phyloP scores from a whole-genome alignment of 495 filamentous ascomycete genomes.

The Xylaria cubensis region DNA sequence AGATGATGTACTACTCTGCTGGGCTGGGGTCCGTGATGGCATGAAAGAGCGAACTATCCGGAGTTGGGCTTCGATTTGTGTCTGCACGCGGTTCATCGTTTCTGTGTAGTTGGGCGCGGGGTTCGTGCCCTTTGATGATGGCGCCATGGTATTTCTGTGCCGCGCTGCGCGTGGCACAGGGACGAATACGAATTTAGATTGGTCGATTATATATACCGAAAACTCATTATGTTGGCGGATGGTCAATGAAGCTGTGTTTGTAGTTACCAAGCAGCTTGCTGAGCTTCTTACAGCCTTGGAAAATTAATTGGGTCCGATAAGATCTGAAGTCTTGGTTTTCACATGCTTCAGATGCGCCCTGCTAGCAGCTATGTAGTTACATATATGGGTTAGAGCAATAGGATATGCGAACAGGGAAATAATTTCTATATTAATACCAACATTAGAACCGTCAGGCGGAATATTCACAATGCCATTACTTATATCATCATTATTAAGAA shows the following conservation, averaged over 20 bases:
- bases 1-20: constrained; percentile 16
- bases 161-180: not conserved
- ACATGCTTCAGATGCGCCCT: not conserved
- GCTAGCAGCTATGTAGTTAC: not conserved
- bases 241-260: not conserved
- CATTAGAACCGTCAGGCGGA: too few relatives aligned
- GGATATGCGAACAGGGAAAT: too few relatives aligned
- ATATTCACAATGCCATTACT: not conserved
- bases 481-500: constrained; percentile 7
- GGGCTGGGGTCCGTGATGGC: constrained; percentile 28
- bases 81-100: constrained; percentile 47
- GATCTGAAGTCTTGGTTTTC: not conserved
- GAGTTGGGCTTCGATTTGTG: constrained; percentile 35
- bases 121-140: constrained; percentile 36
- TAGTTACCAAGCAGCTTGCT: not conserved
- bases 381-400: not conserved
- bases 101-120: constrained; percentile 43
- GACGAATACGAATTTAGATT: not conserved
- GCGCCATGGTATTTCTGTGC: constrained; percentile 33
- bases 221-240: not conserved
- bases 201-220: not conserved
- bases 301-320: constrained; percentile 9
- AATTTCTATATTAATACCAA: too few relatives aligned
- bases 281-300: not conserved
- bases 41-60: constrained; percentile 33